These are phyloP conservation scores for Pseudonectria buxi DNA, from an alignment of 2,329 filamentous ascomycete species.

Conservation along the genomic window DNA sequence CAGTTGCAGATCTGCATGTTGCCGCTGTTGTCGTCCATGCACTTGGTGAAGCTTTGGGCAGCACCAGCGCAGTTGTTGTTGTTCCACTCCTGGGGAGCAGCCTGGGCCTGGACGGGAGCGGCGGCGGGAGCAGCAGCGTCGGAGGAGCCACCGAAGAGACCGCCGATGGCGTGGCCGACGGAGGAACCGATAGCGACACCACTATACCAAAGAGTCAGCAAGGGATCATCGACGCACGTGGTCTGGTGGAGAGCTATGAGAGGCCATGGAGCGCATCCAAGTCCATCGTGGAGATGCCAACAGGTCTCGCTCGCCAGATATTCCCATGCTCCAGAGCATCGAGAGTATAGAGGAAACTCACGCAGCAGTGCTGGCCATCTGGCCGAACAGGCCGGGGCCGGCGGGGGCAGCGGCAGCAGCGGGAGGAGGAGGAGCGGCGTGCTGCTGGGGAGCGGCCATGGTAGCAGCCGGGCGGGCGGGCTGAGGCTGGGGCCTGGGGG, in stretches of 20 bases:
- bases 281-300: slow-evolving; percentile 3
- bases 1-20: slow-evolving; percentile 95
- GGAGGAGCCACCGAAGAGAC: slow-evolving; percentile 71
- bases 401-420: slow-evolving; percentile 38
- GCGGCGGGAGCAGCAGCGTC: slow-evolving; percentile 46
- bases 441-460: slow-evolving; percentile 39
- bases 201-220: slow-evolving; percentile 38
- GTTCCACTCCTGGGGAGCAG: slow-evolving; percentile 41
- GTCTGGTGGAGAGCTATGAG: slow-evolving; percentile 3
- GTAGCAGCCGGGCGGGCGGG: slow-evolving; percentile 66
- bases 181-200: slow-evolving; percentile 95
- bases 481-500: slow-evolving; percentile 50
- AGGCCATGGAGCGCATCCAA: slow-evolving; percentile 1
- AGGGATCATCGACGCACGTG: slow-evolving; percentile 17
- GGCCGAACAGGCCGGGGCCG: slow-evolving; percentile 82
- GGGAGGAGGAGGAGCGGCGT: slow-evolving; percentile 41
- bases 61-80: slow-evolving; percentile 68
- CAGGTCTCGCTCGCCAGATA: background rate
- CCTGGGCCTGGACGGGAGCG: slow-evolving; percentile 43
- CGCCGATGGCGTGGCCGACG: slow-evolving; percentile 89
- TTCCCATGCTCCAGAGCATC: background rate
- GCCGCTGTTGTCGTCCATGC: slow-evolving; percentile 91
- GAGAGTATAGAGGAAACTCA: slow-evolving; percentile 46
- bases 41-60: slow-evolving; percentile 81
- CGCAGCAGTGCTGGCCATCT: slow-evolving; percentile 98